Evolutionary conservation across 805 yeast species (phyloP).

Genomic region (Saccharomycopsis lassenensis): DNA sequence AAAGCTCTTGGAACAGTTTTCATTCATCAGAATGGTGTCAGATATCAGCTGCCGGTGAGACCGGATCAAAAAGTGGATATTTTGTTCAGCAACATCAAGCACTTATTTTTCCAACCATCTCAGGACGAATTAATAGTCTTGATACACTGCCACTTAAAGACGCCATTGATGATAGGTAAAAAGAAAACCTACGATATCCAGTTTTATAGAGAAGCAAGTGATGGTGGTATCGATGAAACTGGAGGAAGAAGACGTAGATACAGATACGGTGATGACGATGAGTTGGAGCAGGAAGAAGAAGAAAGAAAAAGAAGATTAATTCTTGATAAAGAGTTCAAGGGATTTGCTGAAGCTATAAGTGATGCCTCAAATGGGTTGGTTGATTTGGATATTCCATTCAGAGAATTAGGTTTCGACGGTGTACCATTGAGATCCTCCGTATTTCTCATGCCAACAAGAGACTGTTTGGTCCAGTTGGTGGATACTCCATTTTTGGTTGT

Average conservation of each 20-base stretch:
- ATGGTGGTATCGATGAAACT: constrained; percentile 92
- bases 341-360: constrained; percentile 82
- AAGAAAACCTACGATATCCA: constrained; percentile 92
- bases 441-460: constrained; percentile 92
- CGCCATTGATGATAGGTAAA: constrained; percentile 92
- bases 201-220: constrained; percentile 93
- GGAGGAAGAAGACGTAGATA: constrained; percentile 82
- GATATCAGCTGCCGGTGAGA: constrained; percentile 81
- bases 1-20: constrained; percentile 84
- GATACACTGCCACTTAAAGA: constrained; percentile 84
- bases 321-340: constrained; percentile 83
- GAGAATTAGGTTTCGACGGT: constrained; percentile 95
- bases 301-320: constrained; percentile 87
- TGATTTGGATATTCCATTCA: constrained; percentile 87
- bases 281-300: constrained; percentile 95
- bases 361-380: constrained; percentile 76
- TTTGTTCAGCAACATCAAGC: constrained; percentile 82
- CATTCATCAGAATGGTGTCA: constrained; percentile 91
- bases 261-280: constrained; percentile 96
- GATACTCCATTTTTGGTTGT: constrained; percentile 94
- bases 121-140: constrained; percentile 89
- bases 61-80: constrained; percentile 83
- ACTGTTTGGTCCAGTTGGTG: constrained; percentile 84
- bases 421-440: constrained; percentile 94
- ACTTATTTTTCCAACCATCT: constrained; percentile 90